Evolutionary conservation across 495 filamentous ascomycete genomes (phyloP).

Genomic region (Diplogelasinospora grovesii): DNA sequence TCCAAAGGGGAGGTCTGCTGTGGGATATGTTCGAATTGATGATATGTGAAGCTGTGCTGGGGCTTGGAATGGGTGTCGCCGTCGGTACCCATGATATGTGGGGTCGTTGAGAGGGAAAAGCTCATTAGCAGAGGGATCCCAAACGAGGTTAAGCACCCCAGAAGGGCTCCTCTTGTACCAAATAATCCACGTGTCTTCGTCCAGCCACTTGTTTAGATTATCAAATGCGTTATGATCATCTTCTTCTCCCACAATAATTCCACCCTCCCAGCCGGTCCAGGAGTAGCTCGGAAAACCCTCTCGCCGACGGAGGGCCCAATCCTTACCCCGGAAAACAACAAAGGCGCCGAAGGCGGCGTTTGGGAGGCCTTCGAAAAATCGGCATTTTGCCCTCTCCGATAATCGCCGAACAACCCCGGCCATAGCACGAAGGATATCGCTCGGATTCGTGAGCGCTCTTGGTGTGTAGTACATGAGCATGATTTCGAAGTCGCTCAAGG

Average conservation of each 20-base stretch:
- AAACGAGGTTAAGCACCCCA: conserved; percentile 2
- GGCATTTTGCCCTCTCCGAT: conserved; percentile 2
- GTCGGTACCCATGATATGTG: conserved; percentile 1
- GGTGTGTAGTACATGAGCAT: conserved; percentile 7
- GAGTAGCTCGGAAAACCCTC: conserved; percentile 15
- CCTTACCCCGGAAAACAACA: conserved; percentile 3
- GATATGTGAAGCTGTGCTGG: neutral
- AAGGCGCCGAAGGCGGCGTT: conserved; percentile 7
- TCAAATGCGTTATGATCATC: neutral
- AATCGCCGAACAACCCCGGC: conserved; percentile 10
- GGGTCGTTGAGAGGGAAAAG: neutral
- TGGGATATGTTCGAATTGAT: neutral
- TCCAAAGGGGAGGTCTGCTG: neutral
- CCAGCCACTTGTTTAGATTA: conserved; percentile 5
- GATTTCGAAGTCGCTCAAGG: neutral
- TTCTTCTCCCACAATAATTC: neutral
- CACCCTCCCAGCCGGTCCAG: conserved; percentile 12
- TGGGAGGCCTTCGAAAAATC: conserved; percentile 13
- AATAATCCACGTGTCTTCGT: conserved; percentile 11
- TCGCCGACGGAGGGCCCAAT: conserved; percentile 8
- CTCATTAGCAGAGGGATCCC: conserved; percentile 10
- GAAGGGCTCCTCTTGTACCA: conserved; percentile 10
- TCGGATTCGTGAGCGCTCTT: conserved; percentile 7
- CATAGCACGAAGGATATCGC: conserved; percentile 7
- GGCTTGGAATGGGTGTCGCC: neutral